Conservation (phyloP, 2,329 filamentous ascomycete genomes). For the Scolecobasidium constrictum region DNA sequence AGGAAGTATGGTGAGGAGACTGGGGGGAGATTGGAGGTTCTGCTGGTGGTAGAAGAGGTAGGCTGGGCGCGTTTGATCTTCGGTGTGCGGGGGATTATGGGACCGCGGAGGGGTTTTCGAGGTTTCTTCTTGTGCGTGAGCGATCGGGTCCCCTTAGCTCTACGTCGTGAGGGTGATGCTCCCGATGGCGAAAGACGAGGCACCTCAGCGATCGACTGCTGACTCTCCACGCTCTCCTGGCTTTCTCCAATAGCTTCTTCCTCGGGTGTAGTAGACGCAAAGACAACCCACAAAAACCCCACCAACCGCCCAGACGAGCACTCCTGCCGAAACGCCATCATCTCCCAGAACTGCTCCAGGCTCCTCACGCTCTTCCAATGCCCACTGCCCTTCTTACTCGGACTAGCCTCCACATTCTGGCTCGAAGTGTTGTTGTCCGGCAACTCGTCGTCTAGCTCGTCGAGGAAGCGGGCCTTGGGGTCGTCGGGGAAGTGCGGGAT, state of each 20-base stretch:
- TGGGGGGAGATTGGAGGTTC: constrained; percentile 8
- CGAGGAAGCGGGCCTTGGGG: constrained; percentile 80
- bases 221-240: not conserved
- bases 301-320: constrained; percentile 87
- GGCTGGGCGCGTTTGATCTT: constrained; percentile 51
- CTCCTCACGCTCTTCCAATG: constrained; percentile 76
- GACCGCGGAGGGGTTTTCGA: constrained; percentile 37
- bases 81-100: constrained; percentile 53
- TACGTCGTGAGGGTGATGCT: constrained; percentile 4
- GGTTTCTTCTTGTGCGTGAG: not conserved
- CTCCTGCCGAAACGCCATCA: constrained; percentile 94
- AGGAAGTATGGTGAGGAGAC: constrained; percentile 46
- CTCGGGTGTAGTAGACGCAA: constrained; percentile 59
- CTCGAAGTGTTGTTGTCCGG: constrained; percentile 36
- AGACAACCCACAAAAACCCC: constrained; percentile 89
- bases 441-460: constrained; percentile 79
- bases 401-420: constrained; percentile 19
- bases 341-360: constrained; percentile 93
- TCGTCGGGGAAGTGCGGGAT: constrained; percentile 92
- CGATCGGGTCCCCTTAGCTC: constrained; percentile 3
- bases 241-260: constrained; percentile 16
- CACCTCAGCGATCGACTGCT: not conserved
- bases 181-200: not conserved
- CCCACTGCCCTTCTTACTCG: constrained; percentile 43
- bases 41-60: constrained; percentile 19